Base-by-base conservation (phyloP, 31 red algal species). In the Asparagopsis taxiformis region DNA sequence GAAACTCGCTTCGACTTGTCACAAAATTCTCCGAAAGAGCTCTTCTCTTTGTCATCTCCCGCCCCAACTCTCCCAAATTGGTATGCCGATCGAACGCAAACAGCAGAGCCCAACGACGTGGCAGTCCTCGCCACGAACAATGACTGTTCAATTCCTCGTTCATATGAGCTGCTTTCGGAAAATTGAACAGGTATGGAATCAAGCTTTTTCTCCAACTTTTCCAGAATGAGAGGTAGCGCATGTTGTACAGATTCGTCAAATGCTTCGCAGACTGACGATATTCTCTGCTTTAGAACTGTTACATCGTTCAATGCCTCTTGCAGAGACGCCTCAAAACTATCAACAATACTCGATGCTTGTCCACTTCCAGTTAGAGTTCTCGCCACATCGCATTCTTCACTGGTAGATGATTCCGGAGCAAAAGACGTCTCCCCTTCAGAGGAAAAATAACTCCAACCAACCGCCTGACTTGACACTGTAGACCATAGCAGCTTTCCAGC, bases 71-170 rank as follows among this genome's bases (percentile, higher is more conserved):
- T 49, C 20, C 44, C 22, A 75, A 75, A 74, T 17, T 41, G 28
- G 52, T 72, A 88, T 0, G 65, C 83, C 28, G 55, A 36, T n/a
- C 46, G 6, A 43, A 88, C 73, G 26, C 63, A 61, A 32, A 61
- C 64, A 17, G 65, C 64, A 30, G 22, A 65, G 16, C 65, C 49
- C 16, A 88, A 57, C 24, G 83, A 70, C 8, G 73, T 72, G 11
- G 83, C 62, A 16, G 57, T 50, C 44, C 83, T 48, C 22, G 83
- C 62, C 17, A 88, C 73, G 54, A 88, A 88, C 28, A 88, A 37
- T 3, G 72, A 68, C 2, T 61, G 54, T 55, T 59, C 59, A 54
- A 59, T 65, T 26, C 44, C 5, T 34, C 35, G 56, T 19, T 73
- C 59, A 51, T 28, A 52, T 7, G 67, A 72, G 25, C 13, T 8